These are phyloP conservation scores for Colletotrichum liriopes DNA, from an alignment of 2,329 filamentous ascomycete genomes.

Conservation along the genomic window DNA sequence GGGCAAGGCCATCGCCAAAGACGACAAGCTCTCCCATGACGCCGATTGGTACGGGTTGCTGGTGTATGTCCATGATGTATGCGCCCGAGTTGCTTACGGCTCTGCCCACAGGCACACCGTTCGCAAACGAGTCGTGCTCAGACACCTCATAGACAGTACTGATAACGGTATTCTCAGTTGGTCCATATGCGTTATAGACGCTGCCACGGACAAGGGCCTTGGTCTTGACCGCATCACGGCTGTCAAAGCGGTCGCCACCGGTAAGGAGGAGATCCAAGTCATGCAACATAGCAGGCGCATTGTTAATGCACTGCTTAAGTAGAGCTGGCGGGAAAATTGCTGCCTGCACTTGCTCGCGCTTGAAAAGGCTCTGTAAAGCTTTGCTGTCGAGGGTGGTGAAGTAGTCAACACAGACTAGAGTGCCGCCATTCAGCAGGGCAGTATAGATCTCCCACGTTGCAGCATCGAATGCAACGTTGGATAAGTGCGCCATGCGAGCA, in stretches of 20 bases:
- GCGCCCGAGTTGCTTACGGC: not conserved
- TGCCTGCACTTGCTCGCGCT: not conserved
- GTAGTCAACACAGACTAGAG: constrained; percentile 1
- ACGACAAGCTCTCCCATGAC: constrained; percentile 17
- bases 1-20: not conserved
- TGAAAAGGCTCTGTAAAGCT: not conserved
- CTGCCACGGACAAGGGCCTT: not conserved
- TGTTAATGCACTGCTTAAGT: constrained; percentile 8
- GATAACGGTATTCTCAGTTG: constrained; percentile 8
- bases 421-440: not conserved
- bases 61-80: not conserved
- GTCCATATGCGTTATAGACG: constrained; percentile 12
- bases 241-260: constrained; percentile 3
- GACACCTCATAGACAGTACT: not conserved
- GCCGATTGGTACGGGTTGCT: not conserved
- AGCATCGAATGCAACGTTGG: constrained; percentile 6
- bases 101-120: not conserved
- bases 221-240: not conserved
- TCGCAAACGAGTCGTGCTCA: not conserved
- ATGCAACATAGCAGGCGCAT: not conserved
- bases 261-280: not conserved
- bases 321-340: not conserved
- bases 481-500: constrained; percentile 1
- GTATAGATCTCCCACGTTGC: not conserved
- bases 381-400: constrained; percentile 5